Base-by-base conservation (phyloP, 257 asterid species). In the Nyctanthes arbortristis region DNA sequence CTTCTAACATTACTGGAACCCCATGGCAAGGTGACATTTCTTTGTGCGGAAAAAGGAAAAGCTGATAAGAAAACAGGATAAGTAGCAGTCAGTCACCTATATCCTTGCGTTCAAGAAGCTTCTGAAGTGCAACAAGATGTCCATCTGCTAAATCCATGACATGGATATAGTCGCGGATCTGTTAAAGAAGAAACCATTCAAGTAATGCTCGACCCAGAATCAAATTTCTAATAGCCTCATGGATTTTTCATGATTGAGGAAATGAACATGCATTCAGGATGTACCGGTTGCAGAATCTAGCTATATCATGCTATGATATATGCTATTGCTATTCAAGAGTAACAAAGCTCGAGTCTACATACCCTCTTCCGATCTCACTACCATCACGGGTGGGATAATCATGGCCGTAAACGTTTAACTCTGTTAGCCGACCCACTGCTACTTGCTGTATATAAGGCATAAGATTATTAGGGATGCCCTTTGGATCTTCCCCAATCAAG, bases 81-180 rank as follows among this genome's bases (percentile, higher is more conserved):
- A 22, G 27, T 27, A 13, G 22, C 0, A 20, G 4, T 27, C 18
- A 55, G 3, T 71, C 75, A 84, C 97, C 98, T 78, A 85, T 71
- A 75, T 75, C 84, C 58, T 84, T 84, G 72, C 68, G 31, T 73
- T 80, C 78, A 39, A 91, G 83, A 73, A 93, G 96, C 82, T 87
- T 86, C 82, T 85, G 84, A 45, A 93, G 80, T 11, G 99, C 92
- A 75, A 82, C 96, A 61, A 93, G 93, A 67, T 93, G 99, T 57
- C 97, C 99, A 22, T 93, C 97, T 6, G 99, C 99, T 66, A 93
- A 81, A 82, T 93, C 99, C 97, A 91, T 89, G 25, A 93, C 99
- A 78, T 93, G 99, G 77, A 93, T 93, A 81, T 93, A 93, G 69
- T 93, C 99, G 65, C 99, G 85, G 36, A 93, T 77, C 99, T 93